These are phyloP conservation scores for Alternaria hordeiaustralica DNA, from an alignment of 2,329 filamentous ascomycete species.

Conservation along the genomic window DNA sequence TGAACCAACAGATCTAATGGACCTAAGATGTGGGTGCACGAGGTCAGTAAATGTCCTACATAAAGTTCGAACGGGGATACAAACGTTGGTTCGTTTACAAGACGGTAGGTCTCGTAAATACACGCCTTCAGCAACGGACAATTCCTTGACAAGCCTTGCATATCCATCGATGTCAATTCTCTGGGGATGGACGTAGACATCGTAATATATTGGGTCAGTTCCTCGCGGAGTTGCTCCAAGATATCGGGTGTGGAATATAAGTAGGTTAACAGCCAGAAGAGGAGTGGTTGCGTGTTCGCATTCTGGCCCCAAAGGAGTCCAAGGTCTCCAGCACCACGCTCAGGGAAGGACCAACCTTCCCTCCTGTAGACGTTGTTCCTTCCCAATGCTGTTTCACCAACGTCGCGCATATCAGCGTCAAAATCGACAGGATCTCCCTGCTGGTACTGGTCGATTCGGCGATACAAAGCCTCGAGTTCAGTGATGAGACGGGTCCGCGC, in stretches of 20 bases:
- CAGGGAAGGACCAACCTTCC: slow-evolving; percentile 28
- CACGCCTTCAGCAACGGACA: background rate
- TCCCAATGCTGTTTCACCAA: slow-evolving; percentile 42
- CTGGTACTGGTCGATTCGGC: slow-evolving; percentile 21
- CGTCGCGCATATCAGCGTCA: slow-evolving; percentile 45
- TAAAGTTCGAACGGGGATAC: background rate
- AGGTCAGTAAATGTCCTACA: background rate
- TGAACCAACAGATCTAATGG: background rate
- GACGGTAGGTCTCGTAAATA: slow-evolving; percentile 18
- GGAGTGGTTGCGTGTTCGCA: slow-evolving; percentile 56
- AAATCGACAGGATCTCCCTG: slow-evolving; percentile 38
- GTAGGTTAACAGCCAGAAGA: slow-evolving; percentile 45
- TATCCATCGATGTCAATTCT: background rate
- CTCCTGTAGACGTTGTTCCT: slow-evolving; percentile 39
- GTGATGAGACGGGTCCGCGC: slow-evolving; percentile 36
- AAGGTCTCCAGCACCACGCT: slow-evolving; percentile 38
- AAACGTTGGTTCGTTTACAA: slow-evolving; percentile 29
- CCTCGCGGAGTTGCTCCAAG: background rate
- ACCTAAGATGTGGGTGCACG: background rate
- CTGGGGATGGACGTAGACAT: background rate
- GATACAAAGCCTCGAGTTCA: slow-evolving; percentile 38
- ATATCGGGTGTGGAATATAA: background rate
- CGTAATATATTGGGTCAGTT: background rate
- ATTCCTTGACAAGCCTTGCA: slow-evolving; percentile 8
- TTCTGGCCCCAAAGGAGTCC: slow-evolving; percentile 63